Conservation (phyloP, 768 basidiomycete genomes). For the Thelephora ganbajun region DNA sequence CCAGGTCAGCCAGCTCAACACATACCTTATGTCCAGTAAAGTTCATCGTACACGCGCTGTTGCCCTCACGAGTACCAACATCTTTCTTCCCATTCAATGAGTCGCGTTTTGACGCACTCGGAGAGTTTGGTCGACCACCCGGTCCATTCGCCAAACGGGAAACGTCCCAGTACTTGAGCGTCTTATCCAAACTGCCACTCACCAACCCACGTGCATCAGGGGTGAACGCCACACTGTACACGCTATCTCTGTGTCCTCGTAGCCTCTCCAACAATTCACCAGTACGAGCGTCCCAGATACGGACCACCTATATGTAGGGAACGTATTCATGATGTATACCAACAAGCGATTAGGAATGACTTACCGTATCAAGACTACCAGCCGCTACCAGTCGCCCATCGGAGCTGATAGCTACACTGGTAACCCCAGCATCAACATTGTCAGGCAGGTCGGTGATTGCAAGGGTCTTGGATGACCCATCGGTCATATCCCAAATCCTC, state of each 20-base stretch:
- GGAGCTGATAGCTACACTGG: conserved; percentile 43
- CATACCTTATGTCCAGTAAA: conserved; percentile 78
- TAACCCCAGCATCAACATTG: conserved; percentile 45
- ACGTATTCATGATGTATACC: too few species aligned
- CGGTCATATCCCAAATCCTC: conserved; percentile 45
- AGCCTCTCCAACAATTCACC: conserved; percentile 45
- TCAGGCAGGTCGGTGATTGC: conserved; percentile 32
- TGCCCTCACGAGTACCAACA: conserved; percentile 30
- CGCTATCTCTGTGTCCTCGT: conserved; percentile 45
- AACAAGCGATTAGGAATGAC: neutral
- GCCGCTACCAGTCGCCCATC: conserved; percentile 47
- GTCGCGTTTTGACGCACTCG: neutral
- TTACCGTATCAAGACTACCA: conserved; percentile 35
- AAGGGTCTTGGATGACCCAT: conserved; percentile 17
- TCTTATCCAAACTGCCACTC: conserved; percentile 69
- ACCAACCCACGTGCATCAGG: conserved; percentile 83
- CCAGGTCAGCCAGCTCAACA: too few species aligned
- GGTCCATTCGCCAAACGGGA: conserved; percentile 2
- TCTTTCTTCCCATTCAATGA: conserved; percentile 9
- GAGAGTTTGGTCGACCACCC: neutral
- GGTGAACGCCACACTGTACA: conserved; percentile 73
- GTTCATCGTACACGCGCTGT: conserved; percentile 61
- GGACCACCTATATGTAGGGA: conserved; percentile 26
- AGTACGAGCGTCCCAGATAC: conserved; percentile 55
- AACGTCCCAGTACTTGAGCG: conserved; percentile 50